Percentiles rank a stretch among this genome's conserved stretches.
Evolutionary conservation across 305 asterid genomes (phyloP).

Genomic region (Fraxinus floribunda): DNA sequence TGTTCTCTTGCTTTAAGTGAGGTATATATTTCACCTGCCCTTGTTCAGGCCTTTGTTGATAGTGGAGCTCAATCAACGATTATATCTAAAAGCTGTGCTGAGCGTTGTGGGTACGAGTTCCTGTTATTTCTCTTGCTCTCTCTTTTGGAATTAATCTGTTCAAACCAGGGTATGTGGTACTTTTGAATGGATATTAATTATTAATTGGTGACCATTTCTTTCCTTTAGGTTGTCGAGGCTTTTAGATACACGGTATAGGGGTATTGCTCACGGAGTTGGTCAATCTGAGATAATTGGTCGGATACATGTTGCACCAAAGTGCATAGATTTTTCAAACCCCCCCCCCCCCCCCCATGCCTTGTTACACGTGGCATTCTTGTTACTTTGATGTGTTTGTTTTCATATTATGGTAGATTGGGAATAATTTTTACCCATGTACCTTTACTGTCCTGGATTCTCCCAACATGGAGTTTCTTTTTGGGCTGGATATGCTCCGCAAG

Average conservation of each 20-base stretch:
- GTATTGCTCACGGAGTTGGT: slow-evolving; percentile 97
- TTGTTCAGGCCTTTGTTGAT: slow-evolving; percentile 90
- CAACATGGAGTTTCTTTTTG: slow-evolving; percentile 96
- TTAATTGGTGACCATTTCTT: slow-evolving; percentile 4
- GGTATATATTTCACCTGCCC: slow-evolving; percentile 10
- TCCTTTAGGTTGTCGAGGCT: slow-evolving; percentile 77
- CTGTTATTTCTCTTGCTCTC: slow-evolving; percentile 11
- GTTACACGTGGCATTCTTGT: slow-evolving; percentile 8
- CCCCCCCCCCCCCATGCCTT: not conserved
- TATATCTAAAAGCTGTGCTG: slow-evolving; percentile 96
- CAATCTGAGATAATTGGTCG: slow-evolving; percentile 93
- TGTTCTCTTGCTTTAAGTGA: slow-evolving; percentile 7
- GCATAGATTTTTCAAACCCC: too few relatives aligned
- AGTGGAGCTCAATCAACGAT: slow-evolving; percentile 99
- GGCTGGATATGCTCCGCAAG: slow-evolving; percentile 97
- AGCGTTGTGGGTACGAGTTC: slow-evolving; percentile 75
- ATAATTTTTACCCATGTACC: slow-evolving; percentile 79
- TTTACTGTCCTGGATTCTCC: slow-evolving; percentile 87
- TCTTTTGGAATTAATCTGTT: not conserved
- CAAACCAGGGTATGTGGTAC: slow-evolving; percentile 8
- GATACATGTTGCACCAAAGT: slow-evolving; percentile 95
- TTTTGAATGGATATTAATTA: slow-evolving; percentile 3
- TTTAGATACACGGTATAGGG: slow-evolving; percentile 84
- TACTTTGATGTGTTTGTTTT: slow-evolving; percentile 22
- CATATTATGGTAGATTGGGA: slow-evolving; percentile 62